Evolutionary conservation across 495 filamentous ascomycete genomes (phyloP).

Genomic region (Corynascus novoguineensis): DNA sequence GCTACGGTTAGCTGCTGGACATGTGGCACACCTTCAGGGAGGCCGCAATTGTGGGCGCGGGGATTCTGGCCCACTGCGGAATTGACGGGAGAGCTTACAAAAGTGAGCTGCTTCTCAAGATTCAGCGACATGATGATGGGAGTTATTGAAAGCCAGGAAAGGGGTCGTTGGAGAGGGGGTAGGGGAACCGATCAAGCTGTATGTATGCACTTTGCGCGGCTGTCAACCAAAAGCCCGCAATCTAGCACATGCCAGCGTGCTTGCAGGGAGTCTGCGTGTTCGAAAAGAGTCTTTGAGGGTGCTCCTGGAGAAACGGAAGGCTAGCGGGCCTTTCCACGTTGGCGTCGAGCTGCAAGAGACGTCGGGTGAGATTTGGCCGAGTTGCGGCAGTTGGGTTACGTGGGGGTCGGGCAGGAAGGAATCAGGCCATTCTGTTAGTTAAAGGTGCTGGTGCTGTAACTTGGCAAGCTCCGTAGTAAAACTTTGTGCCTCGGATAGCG

Average conservation of each 20-base stretch:
- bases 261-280: not conserved
- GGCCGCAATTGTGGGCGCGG: not conserved
- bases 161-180: not conserved
- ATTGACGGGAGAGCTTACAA: slow-evolving; percentile 49
- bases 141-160: not conserved
- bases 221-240: slow-evolving; percentile 8
- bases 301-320: not conserved
- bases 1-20: slow-evolving; percentile 14
- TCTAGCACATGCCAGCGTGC: slow-evolving; percentile 1
- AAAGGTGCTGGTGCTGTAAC: not conserved
- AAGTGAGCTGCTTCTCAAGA: slow-evolving; percentile 71
- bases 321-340: not conserved
- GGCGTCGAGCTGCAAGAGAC: not conserved
- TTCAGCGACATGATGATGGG: slow-evolving; percentile 62
- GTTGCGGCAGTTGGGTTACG: slow-evolving; percentile 2
- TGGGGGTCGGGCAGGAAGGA: no score
- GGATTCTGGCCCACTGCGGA: not conserved
- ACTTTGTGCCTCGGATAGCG: slow-evolving; percentile 16
- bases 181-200: not conserved
- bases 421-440: not conserved
- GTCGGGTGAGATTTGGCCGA: slow-evolving; percentile 6
- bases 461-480: slow-evolving; percentile 2
- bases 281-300: not conserved
- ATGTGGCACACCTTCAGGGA: not conserved
- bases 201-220: not conserved